Base-by-base conservation (phyloP, 2,329 filamentous ascomycete genomes). In the Neonectria magnoliae region DNA sequence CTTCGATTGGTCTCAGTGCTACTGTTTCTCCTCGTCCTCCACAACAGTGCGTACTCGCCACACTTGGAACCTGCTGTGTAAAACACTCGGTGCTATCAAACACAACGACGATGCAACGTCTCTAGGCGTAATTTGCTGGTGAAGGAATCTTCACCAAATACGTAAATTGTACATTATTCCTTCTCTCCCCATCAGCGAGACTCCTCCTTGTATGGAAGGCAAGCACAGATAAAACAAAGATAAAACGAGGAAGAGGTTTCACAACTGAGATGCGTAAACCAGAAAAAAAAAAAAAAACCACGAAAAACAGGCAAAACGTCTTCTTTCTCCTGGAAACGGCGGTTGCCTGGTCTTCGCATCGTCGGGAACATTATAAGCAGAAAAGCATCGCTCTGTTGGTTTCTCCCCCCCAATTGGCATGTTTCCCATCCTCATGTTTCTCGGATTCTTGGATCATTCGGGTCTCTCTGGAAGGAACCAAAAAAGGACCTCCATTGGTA, bases 281-380 rank as follows among this genome's bases (percentile, higher is more conserved):
- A 38, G 16, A 50, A 61, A 66, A 56, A 48, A 58, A 51, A 42
- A 38, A 14, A 51, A 62, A 13, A 45, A 47, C 45, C 63, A 53
- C 52, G 55, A 22, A 20, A 31, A 56, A 59, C 9, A 18, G n/a
- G 2, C 38, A 18, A 42, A 6, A 38, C 36, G 38, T 18, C 38
- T 42, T 42, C n/a, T 42, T 42, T 42, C 38, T 42, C n/a, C 38
- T 18, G 38, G n/a, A 36, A 38, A 42, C 38, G n/a, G 38, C n/a
- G 8, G 38, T n/a, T n/a, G n/a, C n/a, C 38, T n/a, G 38, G 38
- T 42, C 38, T 42, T 42, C n/a, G 38, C 38, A 42, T 42, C 38
- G n/a, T 42, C 18, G n/a, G n/a, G 4, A 20, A 42, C 8, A 41
- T 18, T 8, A 9, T 7, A 44, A 44, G 29, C 20, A 33, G 48